Conservation (phyloP, 2,329 filamentous ascomycete species). For the Apiospora arundinis region DNA sequence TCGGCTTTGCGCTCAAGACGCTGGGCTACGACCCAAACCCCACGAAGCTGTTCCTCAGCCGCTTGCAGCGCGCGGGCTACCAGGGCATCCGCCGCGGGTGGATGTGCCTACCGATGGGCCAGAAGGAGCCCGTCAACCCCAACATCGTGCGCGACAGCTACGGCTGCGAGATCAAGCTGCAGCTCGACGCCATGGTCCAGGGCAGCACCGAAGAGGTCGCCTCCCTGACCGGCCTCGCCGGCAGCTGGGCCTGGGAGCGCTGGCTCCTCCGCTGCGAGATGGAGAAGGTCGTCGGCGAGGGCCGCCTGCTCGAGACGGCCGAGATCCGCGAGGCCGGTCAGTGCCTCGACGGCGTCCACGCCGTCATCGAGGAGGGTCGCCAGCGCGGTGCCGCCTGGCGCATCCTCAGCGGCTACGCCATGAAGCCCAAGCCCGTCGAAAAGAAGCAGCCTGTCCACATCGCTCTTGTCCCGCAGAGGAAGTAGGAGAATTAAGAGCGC, state of each 20-base stretch:
- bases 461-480: slow-evolving; percentile 14
- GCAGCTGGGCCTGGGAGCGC: slow-evolving; percentile 92
- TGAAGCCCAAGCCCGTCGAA: slow-evolving; percentile 56
- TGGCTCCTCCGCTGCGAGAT: slow-evolving; percentile 90
- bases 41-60: slow-evolving; percentile 79
- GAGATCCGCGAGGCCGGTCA: slow-evolving; percentile 63
- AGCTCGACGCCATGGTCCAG: slow-evolving; percentile 67
- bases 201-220: slow-evolving; percentile 77
- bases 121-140: slow-evolving; percentile 48
- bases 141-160: slow-evolving; percentile 36
- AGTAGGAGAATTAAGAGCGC: not conserved
- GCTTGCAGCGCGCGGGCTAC: slow-evolving; percentile 79
- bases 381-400: slow-evolving; percentile 64
- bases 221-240: slow-evolving; percentile 80
- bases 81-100: slow-evolving; percentile 82
- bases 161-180: slow-evolving; percentile 52
- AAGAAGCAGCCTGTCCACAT: slow-evolving; percentile 23
- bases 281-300: slow-evolving; percentile 77
- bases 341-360: slow-evolving; percentile 65
- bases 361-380: slow-evolving; percentile 69
- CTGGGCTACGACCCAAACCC: slow-evolving; percentile 88
- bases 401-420: slow-evolving; percentile 67
- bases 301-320: slow-evolving; percentile 59
- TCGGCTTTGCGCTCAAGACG: slow-evolving; percentile 86
- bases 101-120: slow-evolving; percentile 86